A percentile compares a stretch with the other conserved stretches of the same genome.
Conservation (phyloP, 139 green algal species). For the Picochlorum costavermella region DNA sequence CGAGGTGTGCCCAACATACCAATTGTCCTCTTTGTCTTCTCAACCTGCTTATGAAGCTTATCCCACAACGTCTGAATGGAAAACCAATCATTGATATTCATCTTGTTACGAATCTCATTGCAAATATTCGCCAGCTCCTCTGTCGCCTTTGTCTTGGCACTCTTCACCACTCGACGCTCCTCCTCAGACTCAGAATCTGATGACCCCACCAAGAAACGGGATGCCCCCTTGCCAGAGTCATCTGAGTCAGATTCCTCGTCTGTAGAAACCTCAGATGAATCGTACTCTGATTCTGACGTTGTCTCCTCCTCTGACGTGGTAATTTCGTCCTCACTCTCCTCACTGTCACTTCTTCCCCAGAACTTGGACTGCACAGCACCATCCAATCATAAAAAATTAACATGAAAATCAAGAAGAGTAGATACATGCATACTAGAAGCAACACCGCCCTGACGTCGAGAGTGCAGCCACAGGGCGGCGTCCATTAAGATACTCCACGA, state of each 20-base stretch:
- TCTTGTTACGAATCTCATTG: constrained; percentile 94
- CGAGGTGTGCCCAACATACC: constrained; percentile 42
- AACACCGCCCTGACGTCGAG: too few species aligned
- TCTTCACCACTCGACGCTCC: constrained; percentile 68
- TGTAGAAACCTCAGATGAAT: constrained; percentile 26
- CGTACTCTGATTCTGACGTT: constrained; percentile 20
- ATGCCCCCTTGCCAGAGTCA: constrained; percentile 25
- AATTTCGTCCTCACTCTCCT: constrained; percentile 45
- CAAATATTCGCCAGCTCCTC: constrained; percentile 71
- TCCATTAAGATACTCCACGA: too few species aligned
- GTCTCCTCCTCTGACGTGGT: constrained; percentile 17
- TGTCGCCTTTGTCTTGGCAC: constrained; percentile 77
- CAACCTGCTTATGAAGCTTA: constrained; percentile 97
- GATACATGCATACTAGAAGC: too few species aligned
- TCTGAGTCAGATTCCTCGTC: constrained; percentile 25
- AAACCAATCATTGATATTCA: constrained; percentile 97
- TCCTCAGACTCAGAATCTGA: constrained; percentile 71
- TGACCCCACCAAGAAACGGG: constrained; percentile 63
- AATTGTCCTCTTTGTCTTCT: constrained; percentile 65
- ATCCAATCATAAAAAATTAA: not conserved
- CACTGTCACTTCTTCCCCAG: constrained; percentile 50
- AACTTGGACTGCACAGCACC: constrained; percentile 53
- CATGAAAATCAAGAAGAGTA: too few species aligned
- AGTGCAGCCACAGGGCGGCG: too few species aligned
- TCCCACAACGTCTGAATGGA: constrained; percentile 89